Percentiles rank a stretch among this genome's conserved stretches.
Conservation (phyloP, 306 rosid genomes). For the Sophora flavescens region DNA sequence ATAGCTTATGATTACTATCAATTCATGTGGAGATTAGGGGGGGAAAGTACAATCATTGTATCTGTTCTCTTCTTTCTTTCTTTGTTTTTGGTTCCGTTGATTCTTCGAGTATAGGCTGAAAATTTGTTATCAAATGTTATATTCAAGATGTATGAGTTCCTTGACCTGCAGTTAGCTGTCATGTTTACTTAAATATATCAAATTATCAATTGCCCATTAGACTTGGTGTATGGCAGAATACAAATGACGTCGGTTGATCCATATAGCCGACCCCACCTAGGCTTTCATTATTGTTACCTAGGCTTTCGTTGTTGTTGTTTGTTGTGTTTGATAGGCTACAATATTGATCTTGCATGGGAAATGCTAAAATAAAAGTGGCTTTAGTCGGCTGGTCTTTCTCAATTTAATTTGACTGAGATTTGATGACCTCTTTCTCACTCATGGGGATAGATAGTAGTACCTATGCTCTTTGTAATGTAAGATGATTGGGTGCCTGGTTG, state of each 20-base stretch:
- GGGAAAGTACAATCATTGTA: neutral
- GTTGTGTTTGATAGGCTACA: neutral
- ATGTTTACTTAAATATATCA: neutral
- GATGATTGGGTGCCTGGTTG: slow-evolving; percentile 14
- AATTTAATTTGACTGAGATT: slow-evolving; percentile 22
- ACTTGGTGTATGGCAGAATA: no score
- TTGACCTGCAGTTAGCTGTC: neutral
- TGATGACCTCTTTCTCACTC: neutral
- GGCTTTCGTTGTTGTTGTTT: no score
- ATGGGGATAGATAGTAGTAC: neutral
- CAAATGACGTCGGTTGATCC: no score
- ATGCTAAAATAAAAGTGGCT: neutral
- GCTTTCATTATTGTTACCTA: no score
- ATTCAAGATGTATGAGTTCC: neutral
- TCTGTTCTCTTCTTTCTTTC: no score
- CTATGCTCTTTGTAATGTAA: neutral
- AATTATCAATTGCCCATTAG: neutral
- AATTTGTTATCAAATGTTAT: slow-evolving; percentile 22
- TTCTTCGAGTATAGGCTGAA: slow-evolving; percentile 14
- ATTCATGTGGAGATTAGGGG: slow-evolving; percentile 26
- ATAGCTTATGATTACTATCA: slow-evolving; percentile 7
- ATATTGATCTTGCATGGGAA: slow-evolving; percentile 26
- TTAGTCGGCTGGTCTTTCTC: slow-evolving; percentile 10
- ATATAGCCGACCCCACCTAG: no score
- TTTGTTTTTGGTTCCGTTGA: neutral